These are phyloP conservation scores for Eucalyptus cloeziana DNA, from an alignment of 345 rosid species.

Conservation along the genomic window DNA sequence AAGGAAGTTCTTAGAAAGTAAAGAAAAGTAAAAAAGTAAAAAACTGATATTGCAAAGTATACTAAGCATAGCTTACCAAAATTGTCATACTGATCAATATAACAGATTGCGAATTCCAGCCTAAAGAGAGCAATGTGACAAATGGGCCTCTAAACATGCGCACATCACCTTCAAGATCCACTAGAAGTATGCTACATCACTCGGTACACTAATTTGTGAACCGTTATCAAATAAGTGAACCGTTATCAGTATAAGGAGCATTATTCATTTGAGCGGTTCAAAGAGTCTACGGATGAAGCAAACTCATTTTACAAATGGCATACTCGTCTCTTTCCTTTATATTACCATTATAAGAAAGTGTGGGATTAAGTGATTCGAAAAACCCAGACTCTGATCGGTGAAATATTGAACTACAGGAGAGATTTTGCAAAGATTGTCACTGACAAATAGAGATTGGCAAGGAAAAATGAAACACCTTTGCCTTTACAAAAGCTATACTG, in stretches of 20 bases:
- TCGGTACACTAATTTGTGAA: neutral
- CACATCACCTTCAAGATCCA: rapidly evolving
- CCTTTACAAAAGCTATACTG: neutral
- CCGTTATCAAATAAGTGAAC: neutral
- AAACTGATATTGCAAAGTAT: neutral
- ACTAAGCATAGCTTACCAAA: neutral
- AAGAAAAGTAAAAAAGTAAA: too few species aligned
- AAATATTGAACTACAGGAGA: neutral
- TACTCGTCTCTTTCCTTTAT: neutral
- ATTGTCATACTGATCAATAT: neutral
- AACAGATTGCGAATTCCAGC: neutral
- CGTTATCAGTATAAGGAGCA: too few species aligned
- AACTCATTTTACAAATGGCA: neutral
- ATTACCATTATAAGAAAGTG: neutral
- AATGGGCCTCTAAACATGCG: neutral
- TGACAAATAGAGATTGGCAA: neutral
- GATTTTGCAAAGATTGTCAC: neutral
- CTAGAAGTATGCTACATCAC: neutral
- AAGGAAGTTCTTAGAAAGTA: too few species aligned
- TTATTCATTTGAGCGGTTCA: too few species aligned
- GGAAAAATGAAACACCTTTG: neutral
- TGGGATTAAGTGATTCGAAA: neutral
- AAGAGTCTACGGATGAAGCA: neutral
- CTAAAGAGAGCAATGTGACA: rapidly evolving
- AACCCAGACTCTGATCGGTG: neutral